Base-by-base conservation (phyloP, 805 yeast genomes). In the Candida insectorum region DNA sequence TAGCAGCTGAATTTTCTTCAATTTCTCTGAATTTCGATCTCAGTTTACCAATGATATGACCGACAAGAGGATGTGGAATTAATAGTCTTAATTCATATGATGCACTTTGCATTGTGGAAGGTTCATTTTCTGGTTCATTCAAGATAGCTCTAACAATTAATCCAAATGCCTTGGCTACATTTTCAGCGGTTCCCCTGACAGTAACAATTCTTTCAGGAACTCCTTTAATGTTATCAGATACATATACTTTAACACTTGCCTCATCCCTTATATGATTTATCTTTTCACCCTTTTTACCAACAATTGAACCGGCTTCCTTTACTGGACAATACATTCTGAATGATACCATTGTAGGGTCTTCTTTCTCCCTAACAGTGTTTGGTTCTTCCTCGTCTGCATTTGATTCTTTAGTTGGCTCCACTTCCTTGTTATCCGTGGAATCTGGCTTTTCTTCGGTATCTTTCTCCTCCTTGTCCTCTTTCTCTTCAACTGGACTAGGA, bases 161-260 rank as follows among this genome's bases (percentile, higher is more conserved):
- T 0, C 93, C 93, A 56, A 81, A 82, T 0, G 93, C 91, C 52
- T 79, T 78, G 10, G 95, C 89, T 6, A 84, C 91, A 44, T 77
- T 71, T 44, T 83, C 89, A 2, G 88, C 73, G 0, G 83, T 63
- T 0, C 95, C 96, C 40, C 81, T 67, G 3, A 85, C 81, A 40
- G 78, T 73, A 16, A 86, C 71, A 20, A 86, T 80, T 42, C 96
- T 68, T 49, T 83, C 94, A 2, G 84, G 81, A 5, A 80, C 75
- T 16, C 80, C 84, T 45, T 75, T 72, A 33, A 80, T 62, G 52
- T 85, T 84, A 35, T 84, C 91, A 46, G 85, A 76, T 10, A 84
- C 85, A 47, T 78, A 76, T 27, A 85, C 70, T 43, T 82, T 68
- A 6, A 85, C 81, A 34, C 68, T 68, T 2, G 91, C 78, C 31